These are phyloP conservation scores for Cryptosporidium sp. DNA, from an alignment of 169 alveolate genomes.

Conservation along the genomic window DNA sequence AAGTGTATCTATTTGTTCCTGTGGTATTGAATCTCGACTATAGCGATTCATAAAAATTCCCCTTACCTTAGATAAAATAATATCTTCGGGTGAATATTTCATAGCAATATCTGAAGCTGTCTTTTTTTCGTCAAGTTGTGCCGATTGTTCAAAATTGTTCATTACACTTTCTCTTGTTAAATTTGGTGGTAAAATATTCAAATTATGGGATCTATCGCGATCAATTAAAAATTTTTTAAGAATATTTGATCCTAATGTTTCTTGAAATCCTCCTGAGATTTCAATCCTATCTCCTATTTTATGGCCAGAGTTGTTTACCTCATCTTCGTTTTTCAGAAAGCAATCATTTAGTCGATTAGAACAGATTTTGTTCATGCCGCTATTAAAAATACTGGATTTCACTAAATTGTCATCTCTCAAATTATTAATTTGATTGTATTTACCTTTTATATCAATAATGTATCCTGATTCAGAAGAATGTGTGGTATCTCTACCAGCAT, in stretches of 20 bases:
- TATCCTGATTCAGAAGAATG: not conserved
- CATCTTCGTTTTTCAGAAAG: not conserved
- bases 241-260: not conserved
- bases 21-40: conserved; percentile 31
- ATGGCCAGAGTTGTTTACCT: not conserved
- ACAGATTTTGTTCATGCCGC: not conserved
- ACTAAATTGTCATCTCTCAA: not conserved
- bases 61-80: conserved; percentile 54
- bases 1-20: not conserved
- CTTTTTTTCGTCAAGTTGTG: conserved; percentile 8
- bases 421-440: not conserved
- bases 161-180: not conserved
- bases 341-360: not conserved
- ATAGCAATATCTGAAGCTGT: conserved; percentile 66
- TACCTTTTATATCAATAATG: not conserved
- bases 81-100: conserved; percentile 70
- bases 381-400: not conserved
- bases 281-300: not conserved
- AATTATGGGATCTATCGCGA: not conserved
- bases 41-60: conserved; percentile 66
- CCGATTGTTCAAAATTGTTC: not conserved
- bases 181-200: not conserved
- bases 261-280: not conserved
- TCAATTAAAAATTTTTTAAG: not conserved
- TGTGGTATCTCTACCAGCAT: not conserved